Percentiles rank a stretch among this genome's conserved stretches.
phyloP scores from a whole-genome alignment of 331 rosid genomes.

The Dryas integrifolia region DNA sequence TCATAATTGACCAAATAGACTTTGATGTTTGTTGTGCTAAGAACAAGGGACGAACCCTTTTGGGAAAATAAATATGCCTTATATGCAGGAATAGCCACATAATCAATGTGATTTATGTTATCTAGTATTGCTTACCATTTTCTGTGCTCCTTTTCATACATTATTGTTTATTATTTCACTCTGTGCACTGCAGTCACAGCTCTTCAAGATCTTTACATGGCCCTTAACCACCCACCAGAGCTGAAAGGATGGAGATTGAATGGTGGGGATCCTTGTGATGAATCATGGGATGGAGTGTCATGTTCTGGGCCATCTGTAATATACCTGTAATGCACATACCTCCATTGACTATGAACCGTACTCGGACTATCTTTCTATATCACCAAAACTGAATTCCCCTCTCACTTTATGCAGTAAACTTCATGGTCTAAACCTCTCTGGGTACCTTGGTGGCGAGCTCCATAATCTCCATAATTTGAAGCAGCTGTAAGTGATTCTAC shows the following conservation, averaged over 20 bases:
- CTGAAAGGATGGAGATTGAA: conserved; percentile 62
- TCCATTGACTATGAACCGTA: conserved; percentile 9
- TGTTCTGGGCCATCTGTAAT: conserved; percentile 74
- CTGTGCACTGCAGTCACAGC: conserved; percentile 46
- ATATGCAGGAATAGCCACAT: too few species aligned
- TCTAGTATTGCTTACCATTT: too few species aligned
- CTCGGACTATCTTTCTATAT: neutral
- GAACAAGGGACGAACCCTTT: too few species aligned
- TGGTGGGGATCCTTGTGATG: conserved; percentile 74
- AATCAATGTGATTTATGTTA: too few species aligned
- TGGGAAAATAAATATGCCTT: too few species aligned
- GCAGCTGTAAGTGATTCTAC: conserved; percentile 55
- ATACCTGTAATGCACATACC: conserved; percentile 55
- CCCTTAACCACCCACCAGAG: conserved; percentile 51
- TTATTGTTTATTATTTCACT: neutral
- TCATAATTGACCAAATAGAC: too few species aligned
- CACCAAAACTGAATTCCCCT: neutral
- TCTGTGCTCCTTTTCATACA: too few species aligned
- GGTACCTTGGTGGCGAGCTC: conserved; percentile 61
- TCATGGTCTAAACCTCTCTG: conserved; percentile 70
- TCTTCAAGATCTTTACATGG: conserved; percentile 55
- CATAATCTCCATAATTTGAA: conserved; percentile 57
- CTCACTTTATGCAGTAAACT: conserved; percentile 52
- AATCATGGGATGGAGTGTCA: conserved; percentile 79
- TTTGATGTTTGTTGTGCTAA: too few species aligned